phyloP scores from a whole-genome alignment of 805 yeast species.

The Metschnikowia peoriensis region DNA sequence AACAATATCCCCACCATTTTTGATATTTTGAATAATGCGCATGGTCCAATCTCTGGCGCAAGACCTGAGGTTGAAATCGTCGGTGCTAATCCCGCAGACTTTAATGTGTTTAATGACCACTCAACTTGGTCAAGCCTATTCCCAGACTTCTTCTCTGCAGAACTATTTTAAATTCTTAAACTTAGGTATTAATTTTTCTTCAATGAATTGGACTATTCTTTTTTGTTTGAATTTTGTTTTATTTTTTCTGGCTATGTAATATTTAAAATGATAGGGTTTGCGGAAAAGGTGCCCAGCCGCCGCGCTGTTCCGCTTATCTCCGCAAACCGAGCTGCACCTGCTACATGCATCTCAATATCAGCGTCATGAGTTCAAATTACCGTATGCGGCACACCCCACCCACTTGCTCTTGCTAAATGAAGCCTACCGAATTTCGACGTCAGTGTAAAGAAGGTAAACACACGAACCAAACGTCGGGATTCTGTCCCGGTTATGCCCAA shows the following conservation, averaged over 20 bases:
- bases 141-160: conserved; percentile 7
- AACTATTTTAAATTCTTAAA: background rate
- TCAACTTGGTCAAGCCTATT: conserved; percentile 11
- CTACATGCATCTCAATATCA: background rate
- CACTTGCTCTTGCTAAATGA: background rate
- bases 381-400: background rate
- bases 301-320: too few species aligned
- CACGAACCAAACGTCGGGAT: conserved; percentile 14
- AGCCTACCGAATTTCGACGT: conserved; percentile 8
- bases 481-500: conserved; percentile 30
- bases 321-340: background rate
- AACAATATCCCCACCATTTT: background rate
- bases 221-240: too few species aligned
- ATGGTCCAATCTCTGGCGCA: background rate
- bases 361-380: background rate
- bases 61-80: background rate
- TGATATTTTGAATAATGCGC: background rate
- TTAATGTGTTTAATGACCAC: conserved; percentile 9
- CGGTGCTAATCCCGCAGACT: background rate
- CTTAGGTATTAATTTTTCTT: background rate
- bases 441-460: conserved; percentile 1
- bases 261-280: too few species aligned
- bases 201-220: too few species aligned
- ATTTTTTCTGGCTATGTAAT: too few species aligned
- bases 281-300: too few species aligned